Evolutionary conservation across 1,284 basidiomycete genomes (phyloP).

Genomic region (Puccinia coronata): DNA sequence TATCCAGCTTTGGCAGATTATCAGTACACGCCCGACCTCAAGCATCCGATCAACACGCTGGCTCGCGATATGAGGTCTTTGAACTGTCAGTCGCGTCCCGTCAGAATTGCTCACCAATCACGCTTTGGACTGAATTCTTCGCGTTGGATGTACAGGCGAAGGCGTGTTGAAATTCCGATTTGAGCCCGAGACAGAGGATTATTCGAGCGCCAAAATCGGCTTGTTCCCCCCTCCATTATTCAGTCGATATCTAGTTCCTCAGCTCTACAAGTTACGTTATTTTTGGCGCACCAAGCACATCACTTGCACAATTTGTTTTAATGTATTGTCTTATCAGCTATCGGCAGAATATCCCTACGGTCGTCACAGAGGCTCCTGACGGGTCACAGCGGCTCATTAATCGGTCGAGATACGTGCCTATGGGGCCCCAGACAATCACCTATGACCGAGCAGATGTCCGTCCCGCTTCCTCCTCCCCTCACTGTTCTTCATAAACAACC

Average conservation of each 20-base stretch:
- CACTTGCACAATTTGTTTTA: not conserved
- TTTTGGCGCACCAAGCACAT: not conserved
- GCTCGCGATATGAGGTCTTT: slow-evolving; percentile 72
- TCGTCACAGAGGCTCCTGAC: slow-evolving; percentile 20
- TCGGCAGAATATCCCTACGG: slow-evolving; percentile 13
- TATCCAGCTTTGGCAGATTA: slow-evolving; percentile 81
- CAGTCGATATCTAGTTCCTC: slow-evolving; percentile 72
- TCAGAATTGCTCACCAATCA: not conserved
- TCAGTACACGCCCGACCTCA: slow-evolving; percentile 74
- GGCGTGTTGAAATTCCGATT: slow-evolving; percentile 70
- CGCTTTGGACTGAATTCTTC: not conserved
- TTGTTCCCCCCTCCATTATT: slow-evolving; percentile 81
- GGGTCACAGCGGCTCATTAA: slow-evolving; percentile 32
- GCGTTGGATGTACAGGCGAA: slow-evolving; percentile 65
- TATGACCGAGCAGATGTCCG: slow-evolving; percentile 30
- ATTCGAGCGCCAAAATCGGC: slow-evolving; percentile 65
- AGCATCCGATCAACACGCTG: slow-evolving; percentile 71
- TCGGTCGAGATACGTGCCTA: not conserved
- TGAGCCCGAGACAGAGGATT: slow-evolving; percentile 69
- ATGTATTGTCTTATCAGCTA: slow-evolving; percentile 2
- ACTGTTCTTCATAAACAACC: no score
- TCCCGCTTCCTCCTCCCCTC: no score
- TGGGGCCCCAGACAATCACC: slow-evolving; percentile 18
- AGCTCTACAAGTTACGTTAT: slow-evolving; percentile 70
- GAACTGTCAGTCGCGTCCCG: slow-evolving; percentile 66